A percentile compares a stretch with the other conserved stretches of the same genome.
Conservation (phyloP, 2,329 filamentous ascomycete species). For the Fusarium metavorans region DNA sequence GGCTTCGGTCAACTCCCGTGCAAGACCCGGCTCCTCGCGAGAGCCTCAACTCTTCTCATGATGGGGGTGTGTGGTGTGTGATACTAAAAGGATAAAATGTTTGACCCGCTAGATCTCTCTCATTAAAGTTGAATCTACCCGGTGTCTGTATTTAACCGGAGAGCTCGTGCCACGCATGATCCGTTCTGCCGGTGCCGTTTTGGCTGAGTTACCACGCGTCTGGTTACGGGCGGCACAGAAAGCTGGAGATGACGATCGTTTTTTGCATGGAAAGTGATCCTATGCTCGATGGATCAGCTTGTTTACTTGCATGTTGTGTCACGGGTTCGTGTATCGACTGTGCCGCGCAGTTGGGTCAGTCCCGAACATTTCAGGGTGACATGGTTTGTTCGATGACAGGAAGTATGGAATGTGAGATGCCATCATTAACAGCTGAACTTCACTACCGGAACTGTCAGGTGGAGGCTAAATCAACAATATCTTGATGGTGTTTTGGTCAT, state of each 20-base stretch:
- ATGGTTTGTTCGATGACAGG: not conserved
- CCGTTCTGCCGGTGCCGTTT: not conserved
- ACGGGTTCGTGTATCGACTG: not conserved
- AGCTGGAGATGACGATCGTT: not conserved
- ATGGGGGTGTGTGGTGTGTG: not conserved
- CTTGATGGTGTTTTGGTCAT: not conserved
- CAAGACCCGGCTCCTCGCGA: not conserved
- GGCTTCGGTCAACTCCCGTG: constrained; percentile 1
- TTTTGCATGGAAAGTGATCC: not conserved
- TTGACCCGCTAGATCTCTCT: not conserved
- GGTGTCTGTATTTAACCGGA: not conserved
- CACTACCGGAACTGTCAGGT: too few species aligned
- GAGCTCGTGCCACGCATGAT: not conserved
- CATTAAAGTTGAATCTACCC: not conserved
- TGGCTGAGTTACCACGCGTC: not conserved
- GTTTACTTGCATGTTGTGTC: not conserved
- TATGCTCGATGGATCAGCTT: not conserved
- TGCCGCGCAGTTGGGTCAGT: not conserved
- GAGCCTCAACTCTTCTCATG: not conserved
- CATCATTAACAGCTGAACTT: not conserved
- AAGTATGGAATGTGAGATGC: not conserved
- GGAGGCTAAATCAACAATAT: not conserved
- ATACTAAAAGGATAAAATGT: not conserved
- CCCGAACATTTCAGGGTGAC: not conserved
- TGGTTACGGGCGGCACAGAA: not conserved